These are phyloP conservation scores for Crithidia acanthocephali DNA, from an alignment of 208 protist species.

Conservation along the genomic window DNA sequence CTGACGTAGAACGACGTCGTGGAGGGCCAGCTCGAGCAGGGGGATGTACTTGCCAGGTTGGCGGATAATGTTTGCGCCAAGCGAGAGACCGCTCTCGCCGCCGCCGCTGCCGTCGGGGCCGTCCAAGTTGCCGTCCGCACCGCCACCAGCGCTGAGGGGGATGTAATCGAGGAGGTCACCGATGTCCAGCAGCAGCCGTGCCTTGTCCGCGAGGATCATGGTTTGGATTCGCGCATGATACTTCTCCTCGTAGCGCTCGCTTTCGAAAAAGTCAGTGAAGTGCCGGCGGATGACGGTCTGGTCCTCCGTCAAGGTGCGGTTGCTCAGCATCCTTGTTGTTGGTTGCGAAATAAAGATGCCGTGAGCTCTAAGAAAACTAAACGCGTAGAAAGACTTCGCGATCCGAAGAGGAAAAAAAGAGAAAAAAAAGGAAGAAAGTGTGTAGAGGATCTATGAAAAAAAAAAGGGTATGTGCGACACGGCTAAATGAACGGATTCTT, in stretches of 20 bases:
- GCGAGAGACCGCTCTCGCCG: slow-evolving; percentile 36
- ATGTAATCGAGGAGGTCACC: slow-evolving; percentile 92
- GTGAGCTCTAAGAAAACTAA: too few species aligned
- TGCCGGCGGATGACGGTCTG: slow-evolving; percentile 87
- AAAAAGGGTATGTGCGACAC: too few species aligned
- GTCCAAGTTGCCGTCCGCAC: background rate
- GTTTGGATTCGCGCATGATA: slow-evolving; percentile 80
- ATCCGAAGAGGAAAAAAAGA: background rate
- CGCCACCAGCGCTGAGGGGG: slow-evolving; percentile 27
- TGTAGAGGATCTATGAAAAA: background rate
- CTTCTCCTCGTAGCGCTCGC: slow-evolving; percentile 83
- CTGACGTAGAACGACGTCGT: slow-evolving; percentile 85
- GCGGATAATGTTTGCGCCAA: slow-evolving; percentile 77
- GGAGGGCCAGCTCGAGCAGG: slow-evolving; percentile 92
- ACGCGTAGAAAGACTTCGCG: too few species aligned
- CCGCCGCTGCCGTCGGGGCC: slow-evolving; percentile 4
- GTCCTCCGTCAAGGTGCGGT: slow-evolving; percentile 85
- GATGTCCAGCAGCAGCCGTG: slow-evolving; percentile 91
- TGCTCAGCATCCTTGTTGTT: slow-evolving; percentile 58
- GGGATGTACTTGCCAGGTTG: slow-evolving; percentile 88
- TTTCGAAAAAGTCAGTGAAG: slow-evolving; percentile 92
- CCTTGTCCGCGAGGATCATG: slow-evolving; percentile 85
- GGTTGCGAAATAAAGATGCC: too few species aligned
- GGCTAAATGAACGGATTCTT: too few species aligned
- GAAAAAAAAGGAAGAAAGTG: slow-evolving; percentile 2